These are phyloP conservation scores for Candida mesenterica DNA, from an alignment of 1,139 yeast species.

Conservation along the genomic window DNA sequence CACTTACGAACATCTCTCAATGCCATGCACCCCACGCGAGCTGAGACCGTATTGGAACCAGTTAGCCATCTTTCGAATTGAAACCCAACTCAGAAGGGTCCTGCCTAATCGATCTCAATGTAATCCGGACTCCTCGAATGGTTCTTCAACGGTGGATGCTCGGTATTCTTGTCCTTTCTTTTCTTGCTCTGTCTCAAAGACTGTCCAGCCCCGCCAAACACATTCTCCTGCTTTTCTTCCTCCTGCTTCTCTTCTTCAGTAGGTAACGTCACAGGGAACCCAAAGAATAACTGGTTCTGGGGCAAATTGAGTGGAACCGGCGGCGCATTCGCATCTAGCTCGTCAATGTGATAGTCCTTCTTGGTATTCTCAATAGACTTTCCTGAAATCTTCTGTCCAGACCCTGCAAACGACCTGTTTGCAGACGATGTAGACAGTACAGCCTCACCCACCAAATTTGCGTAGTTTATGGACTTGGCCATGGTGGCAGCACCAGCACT, in stretches of 20 bases:
- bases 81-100: too few species aligned
- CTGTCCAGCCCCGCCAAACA: slow-evolving; percentile 65
- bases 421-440: slow-evolving; percentile 20
- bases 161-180: slow-evolving; percentile 58
- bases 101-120: slow-evolving; percentile 73
- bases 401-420: slow-evolving; percentile 46
- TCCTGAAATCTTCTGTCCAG: slow-evolving; percentile 75
- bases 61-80: too few species aligned
- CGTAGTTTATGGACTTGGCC: slow-evolving; percentile 76
- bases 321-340: slow-evolving; percentile 52
- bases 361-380: slow-evolving; percentile 34
- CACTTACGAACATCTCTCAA: too few species aligned
- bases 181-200: slow-evolving; percentile 72
- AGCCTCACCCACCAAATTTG: slow-evolving; percentile 51
- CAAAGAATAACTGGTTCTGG: slow-evolving; percentile 86
- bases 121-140: slow-evolving; percentile 68
- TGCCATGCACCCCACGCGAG: too few species aligned
- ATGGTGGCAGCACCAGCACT: slow-evolving; percentile 66
- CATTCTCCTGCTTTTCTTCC: slow-evolving; percentile 20
- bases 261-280: slow-evolving; percentile 84
- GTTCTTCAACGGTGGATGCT: slow-evolving; percentile 46
- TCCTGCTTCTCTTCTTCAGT: slow-evolving; percentile 44
- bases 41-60: too few species aligned
- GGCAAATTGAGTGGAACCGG: slow-evolving; percentile 77
- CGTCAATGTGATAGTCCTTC: slow-evolving; percentile 29